A percentile compares a stretch with the other conserved stretches of the same genome.
Conservation (phyloP, 2,329 filamentous ascomycete genomes). For the Fusarium sp. region DNA sequence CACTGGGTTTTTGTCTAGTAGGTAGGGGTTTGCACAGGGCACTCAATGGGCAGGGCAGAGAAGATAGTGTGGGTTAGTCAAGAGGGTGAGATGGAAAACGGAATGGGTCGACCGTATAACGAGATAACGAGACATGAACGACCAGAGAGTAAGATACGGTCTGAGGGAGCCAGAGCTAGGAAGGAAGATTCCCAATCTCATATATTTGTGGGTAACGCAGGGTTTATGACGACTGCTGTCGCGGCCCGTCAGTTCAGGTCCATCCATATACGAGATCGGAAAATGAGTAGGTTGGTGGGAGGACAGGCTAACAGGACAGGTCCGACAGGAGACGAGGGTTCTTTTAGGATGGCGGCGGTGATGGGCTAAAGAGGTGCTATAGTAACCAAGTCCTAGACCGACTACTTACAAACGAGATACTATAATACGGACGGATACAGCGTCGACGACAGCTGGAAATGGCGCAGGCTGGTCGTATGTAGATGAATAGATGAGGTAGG, state of each 20-base stretch:
- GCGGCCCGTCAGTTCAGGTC: background rate
- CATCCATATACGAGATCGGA: background rate
- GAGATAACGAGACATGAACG: conserved; percentile 7
- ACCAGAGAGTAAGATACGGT: conserved; percentile 14
- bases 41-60: conserved; percentile 18
- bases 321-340: background rate
- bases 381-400: background rate
- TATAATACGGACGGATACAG: background rate
- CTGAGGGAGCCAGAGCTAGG: background rate
- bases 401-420: background rate
- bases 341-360: background rate
- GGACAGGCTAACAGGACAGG: background rate
- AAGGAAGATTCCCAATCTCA: conserved; percentile 28
- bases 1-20: background rate
- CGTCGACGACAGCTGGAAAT: background rate
- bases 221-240: conserved; percentile 32
- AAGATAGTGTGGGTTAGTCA: conserved; percentile 5
- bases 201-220: conserved; percentile 29
- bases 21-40: conserved; percentile 27
- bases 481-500: conserved; percentile 14
- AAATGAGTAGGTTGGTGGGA: background rate
- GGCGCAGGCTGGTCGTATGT: conserved; percentile 16
- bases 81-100: conserved; percentile 11
- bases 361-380: background rate
- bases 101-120: conserved; percentile 25